A percentile compares a stretch with the other conserved stretches of the same genome.
These are phyloP conservation scores for Proliferodiscus dingleyae DNA, from an alignment of 2,329 filamentous ascomycete species.

Conservation along the genomic window DNA sequence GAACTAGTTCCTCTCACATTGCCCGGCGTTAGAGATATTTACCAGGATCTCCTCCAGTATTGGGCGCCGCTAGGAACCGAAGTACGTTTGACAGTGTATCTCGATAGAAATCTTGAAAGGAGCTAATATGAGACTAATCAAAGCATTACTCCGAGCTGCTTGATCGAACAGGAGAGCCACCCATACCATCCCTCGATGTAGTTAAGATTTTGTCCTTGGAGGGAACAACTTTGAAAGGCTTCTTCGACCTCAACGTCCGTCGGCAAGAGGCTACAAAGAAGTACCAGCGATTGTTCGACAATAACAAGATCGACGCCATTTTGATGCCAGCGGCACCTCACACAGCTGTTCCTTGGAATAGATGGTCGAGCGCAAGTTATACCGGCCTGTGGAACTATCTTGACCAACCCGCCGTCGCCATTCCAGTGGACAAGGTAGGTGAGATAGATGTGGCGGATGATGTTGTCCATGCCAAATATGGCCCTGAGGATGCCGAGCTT, in stretches of 20 bases:
- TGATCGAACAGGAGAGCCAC: slow-evolving; percentile 43
- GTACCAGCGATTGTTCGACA: slow-evolving; percentile 25
- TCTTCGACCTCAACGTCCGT: slow-evolving; percentile 26
- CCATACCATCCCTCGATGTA: slow-evolving; percentile 42
- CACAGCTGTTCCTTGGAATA: slow-evolving; percentile 41
- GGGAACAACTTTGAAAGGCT: slow-evolving; percentile 18
- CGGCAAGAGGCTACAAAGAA: slow-evolving; percentile 23
- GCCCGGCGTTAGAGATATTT: slow-evolving; percentile 41
- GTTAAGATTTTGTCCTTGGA: slow-evolving; percentile 24
- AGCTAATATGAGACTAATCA: slow-evolving; percentile 40
- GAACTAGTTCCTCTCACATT: slow-evolving; percentile 53
- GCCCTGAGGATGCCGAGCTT: slow-evolving; percentile 19
- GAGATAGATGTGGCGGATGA: slow-evolving; percentile 25
- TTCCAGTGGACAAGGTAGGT: slow-evolving; percentile 40
- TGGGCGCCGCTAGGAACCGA: slow-evolving; percentile 14
- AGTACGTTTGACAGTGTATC: slow-evolving; percentile 19
- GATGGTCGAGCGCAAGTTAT: slow-evolving; percentile 46
- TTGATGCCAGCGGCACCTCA: slow-evolving; percentile 48
- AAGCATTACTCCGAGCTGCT: slow-evolving; percentile 41
- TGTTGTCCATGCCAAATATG: slow-evolving; percentile 25
- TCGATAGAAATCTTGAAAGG: slow-evolving; percentile 38
- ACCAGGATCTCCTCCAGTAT: slow-evolving; percentile 41
- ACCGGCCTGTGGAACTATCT: slow-evolving; percentile 53
- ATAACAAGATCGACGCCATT: slow-evolving; percentile 42
- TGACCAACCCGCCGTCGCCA: slow-evolving; percentile 48